These are phyloP conservation scores for Marasmius fiardii DNA, from an alignment of 1,284 basidiomycete species.

Conservation along the genomic window DNA sequence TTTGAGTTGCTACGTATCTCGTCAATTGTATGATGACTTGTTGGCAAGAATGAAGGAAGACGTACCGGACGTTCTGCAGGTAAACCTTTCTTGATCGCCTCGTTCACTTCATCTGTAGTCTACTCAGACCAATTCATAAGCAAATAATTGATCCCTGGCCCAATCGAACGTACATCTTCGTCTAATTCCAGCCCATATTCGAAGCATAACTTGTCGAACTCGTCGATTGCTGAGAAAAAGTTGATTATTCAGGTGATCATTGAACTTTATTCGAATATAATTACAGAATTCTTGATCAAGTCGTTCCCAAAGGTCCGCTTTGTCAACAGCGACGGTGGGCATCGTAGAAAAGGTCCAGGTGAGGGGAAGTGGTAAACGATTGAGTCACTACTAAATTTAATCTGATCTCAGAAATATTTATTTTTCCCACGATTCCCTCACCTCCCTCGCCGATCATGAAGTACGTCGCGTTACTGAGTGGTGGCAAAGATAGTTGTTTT, in stretches of 20 bases:
- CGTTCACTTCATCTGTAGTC: conserved; percentile 90
- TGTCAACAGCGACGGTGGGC: conserved; percentile 96
- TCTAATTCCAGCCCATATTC: conserved; percentile 98
- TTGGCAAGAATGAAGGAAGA: conserved; percentile 13
- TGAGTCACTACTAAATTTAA: conserved; percentile 15
- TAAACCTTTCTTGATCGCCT: conserved; percentile 75
- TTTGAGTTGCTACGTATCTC: conserved; percentile 78
- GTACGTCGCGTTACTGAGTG: conserved; percentile 93
- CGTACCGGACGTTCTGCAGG: conserved; percentile 80
- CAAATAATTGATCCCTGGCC: background rate
- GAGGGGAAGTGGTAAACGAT: background rate
- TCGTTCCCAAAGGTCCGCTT: conserved; percentile 88
- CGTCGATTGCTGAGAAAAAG: conserved; percentile 69
- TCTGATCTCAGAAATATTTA: conserved; percentile 12
- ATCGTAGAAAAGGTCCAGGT: conserved; percentile 37
- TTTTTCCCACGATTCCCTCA: background rate
- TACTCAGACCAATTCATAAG: conserved; percentile 25
- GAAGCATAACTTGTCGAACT: conserved; percentile 96
- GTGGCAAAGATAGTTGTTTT: conserved; percentile 98
- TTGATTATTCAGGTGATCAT: conserved; percentile 8
- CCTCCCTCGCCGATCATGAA: conserved; percentile 58
- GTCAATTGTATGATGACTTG: background rate
- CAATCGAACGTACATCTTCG: conserved; percentile 75
- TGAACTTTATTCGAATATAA: conserved; percentile 21
- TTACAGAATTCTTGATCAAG: conserved; percentile 85